These are phyloP conservation scores for Suillus subluteus DNA, from an alignment of 768 basidiomycete genomes.

Conservation along the genomic window DNA sequence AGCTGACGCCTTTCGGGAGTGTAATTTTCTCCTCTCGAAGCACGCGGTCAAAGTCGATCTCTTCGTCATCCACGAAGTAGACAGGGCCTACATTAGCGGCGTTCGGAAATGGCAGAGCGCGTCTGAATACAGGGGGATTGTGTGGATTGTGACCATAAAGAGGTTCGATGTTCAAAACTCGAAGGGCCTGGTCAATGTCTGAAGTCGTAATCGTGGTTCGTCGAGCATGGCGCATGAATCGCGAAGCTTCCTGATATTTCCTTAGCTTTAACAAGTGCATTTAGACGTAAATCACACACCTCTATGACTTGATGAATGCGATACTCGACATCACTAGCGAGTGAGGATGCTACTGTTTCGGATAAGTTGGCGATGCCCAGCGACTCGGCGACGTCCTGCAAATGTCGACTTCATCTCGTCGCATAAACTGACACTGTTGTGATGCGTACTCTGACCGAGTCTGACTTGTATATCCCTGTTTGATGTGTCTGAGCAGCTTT, in stretches of 20 bases:
- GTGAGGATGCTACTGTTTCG: constrained; percentile 76
- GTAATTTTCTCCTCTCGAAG: constrained; percentile 84
- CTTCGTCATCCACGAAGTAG: constrained; percentile 95
- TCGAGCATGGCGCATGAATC: constrained; percentile 94
- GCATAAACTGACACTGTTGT: constrained; percentile 16
- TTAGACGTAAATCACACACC: constrained; percentile 44
- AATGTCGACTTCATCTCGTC: constrained; percentile 16
- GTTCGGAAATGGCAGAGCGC: constrained; percentile 50
- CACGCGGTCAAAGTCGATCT: constrained; percentile 94
- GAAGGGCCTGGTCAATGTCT: constrained; percentile 93
- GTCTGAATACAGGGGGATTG: constrained; percentile 42
- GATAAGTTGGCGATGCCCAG: constrained; percentile 75
- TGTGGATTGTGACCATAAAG: constrained; percentile 65
- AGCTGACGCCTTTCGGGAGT: constrained; percentile 78
- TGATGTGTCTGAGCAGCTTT: constrained; percentile 51
- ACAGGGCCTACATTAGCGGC: constrained; percentile 63
- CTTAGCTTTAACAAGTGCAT: background rate
- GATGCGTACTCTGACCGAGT: constrained; percentile 58
- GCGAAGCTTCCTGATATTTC: constrained; percentile 73
- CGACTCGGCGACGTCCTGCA: constrained; percentile 89
- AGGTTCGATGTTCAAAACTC: constrained; percentile 95
- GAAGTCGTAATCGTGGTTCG: constrained; percentile 87
- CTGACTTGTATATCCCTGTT: constrained; percentile 65
- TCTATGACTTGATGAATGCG: constrained; percentile 94
- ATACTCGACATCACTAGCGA: constrained; percentile 97